These are phyloP conservation scores for Starmera caribaea DNA, from an alignment of 805 yeast species.

Conservation along the genomic window DNA sequence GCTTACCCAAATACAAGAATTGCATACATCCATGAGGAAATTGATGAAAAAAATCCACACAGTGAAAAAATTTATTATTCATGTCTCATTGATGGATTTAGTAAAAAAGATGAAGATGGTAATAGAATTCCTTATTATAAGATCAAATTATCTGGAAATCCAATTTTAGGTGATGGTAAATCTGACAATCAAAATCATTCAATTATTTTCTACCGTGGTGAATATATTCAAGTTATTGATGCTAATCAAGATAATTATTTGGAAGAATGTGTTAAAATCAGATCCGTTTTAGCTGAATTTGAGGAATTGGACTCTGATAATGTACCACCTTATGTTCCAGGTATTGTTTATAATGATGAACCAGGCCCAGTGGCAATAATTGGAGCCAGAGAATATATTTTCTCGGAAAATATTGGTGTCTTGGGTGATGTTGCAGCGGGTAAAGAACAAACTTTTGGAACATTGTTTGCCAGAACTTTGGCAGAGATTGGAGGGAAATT, in stretches of 20 bases:
- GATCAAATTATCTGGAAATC: constrained; percentile 82
- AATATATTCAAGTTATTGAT: constrained; percentile 88
- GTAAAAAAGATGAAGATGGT: constrained; percentile 44
- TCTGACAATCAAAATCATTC: constrained; percentile 92
- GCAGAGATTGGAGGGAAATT: constrained; percentile 92
- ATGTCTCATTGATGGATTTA: constrained; percentile 55
- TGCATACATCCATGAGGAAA: constrained; percentile 43
- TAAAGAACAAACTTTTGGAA: constrained; percentile 94
- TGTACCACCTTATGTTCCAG: constrained; percentile 45
- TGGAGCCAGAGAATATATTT: constrained; percentile 92
- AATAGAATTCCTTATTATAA: constrained; percentile 53
- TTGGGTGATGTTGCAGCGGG: constrained; percentile 97
- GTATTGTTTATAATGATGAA: constrained; percentile 30
- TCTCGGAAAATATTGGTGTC: constrained; percentile 87
- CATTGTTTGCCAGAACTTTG: constrained; percentile 84
- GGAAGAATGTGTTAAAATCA: constrained; percentile 87
- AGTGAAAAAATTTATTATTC: constrained; percentile 40
- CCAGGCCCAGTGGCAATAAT: constrained; percentile 73
- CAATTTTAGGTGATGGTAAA: constrained; percentile 93
- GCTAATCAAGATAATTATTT: constrained; percentile 94
- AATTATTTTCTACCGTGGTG: constrained; percentile 82
- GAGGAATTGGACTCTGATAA: constrained; percentile 60
- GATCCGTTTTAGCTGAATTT: constrained; percentile 83
- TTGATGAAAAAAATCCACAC: constrained; percentile 12
- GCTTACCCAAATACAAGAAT: constrained; percentile 62